phyloP scores from a whole-genome alignment of 331 rosid genomes.

The Malus hybrid region DNA sequence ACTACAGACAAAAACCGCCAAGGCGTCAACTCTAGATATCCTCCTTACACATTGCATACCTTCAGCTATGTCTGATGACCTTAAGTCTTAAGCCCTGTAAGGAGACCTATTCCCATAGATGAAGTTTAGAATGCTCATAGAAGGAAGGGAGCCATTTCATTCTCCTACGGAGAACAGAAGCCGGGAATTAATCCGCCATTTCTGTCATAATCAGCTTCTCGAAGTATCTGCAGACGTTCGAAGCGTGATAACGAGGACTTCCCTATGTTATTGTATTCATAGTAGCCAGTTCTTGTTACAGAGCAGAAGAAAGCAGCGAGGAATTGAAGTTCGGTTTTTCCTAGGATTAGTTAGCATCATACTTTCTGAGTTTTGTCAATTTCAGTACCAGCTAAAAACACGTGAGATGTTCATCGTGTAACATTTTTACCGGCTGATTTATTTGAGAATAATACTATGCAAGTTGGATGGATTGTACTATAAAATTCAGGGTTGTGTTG shows the following conservation, averaged over 20 bases:
- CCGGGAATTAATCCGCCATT: not conserved
- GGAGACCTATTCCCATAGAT: not conserved
- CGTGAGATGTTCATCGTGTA: not conserved
- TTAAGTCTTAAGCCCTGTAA: slow-evolving; percentile 31
- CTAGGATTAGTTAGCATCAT: not conserved
- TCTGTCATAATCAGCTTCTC: not conserved
- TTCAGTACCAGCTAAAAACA: not conserved
- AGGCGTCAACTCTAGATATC: slow-evolving; percentile 56
- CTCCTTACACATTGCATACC: slow-evolving; percentile 67
- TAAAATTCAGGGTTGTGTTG: too few species aligned
- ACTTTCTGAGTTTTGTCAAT: not conserved
- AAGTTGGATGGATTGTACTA: too few species aligned
- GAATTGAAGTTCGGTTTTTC: not conserved
- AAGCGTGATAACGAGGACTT: too few species aligned
- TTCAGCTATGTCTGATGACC: slow-evolving; percentile 66
- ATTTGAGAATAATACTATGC: not conserved
- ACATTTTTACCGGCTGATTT: not conserved
- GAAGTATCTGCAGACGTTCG: not conserved
- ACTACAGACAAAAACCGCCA: slow-evolving; percentile 45
- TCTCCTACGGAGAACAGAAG: not conserved
- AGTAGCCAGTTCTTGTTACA: not conserved
- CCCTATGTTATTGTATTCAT: too few species aligned
- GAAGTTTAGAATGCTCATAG: not conserved
- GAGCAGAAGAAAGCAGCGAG: slow-evolving; percentile 1
- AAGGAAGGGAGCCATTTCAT: not conserved